Conservation (phyloP, 495 filamentous ascomycete species). For the Xeromyces bisporus region DNA sequence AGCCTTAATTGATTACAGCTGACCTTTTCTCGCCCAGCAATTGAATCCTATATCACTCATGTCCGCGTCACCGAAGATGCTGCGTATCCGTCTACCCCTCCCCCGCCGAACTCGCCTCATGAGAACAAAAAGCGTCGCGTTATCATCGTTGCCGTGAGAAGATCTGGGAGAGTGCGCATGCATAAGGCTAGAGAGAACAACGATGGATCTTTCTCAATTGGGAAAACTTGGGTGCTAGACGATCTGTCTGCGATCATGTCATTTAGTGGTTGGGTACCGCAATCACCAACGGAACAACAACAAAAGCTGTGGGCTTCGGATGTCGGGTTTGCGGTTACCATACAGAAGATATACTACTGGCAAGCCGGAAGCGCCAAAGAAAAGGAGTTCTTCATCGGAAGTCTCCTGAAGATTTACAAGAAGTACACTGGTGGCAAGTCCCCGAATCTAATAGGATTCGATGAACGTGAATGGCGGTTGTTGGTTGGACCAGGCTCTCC, state of each 20-base stretch:
- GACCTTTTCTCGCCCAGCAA: slow-evolving; percentile 21
- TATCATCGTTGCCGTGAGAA: slow-evolving; percentile 82
- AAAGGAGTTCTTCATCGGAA: slow-evolving; percentile 95
- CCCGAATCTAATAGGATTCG: slow-evolving; percentile 69
- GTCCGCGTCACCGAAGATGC: slow-evolving; percentile 77
- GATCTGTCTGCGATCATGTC: slow-evolving; percentile 70
- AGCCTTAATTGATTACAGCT: too few species aligned
- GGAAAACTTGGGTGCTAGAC: slow-evolving; percentile 93
- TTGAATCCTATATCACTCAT: slow-evolving; percentile 96
- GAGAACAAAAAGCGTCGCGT: slow-evolving; percentile 75
- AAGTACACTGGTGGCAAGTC: slow-evolving; percentile 85
- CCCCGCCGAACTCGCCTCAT: slow-evolving; percentile 51
- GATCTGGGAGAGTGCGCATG: slow-evolving; percentile 80
- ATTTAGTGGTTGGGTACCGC: slow-evolving; percentile 38
- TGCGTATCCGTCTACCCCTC: slow-evolving; percentile 65
- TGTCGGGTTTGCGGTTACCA: slow-evolving; percentile 71
- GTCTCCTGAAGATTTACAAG: slow-evolving; percentile 81
- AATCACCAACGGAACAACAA: slow-evolving; percentile 40
- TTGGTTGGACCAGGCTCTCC: slow-evolving; percentile 34
- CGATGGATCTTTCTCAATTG: slow-evolving; percentile 89
- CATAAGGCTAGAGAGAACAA: slow-evolving; percentile 93
- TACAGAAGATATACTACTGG: slow-evolving; percentile 96
- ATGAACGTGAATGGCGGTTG: slow-evolving; percentile 55
- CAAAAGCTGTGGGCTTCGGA: slow-evolving; percentile 61
- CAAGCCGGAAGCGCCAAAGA: slow-evolving; percentile 79